Evolutionary conservation across 768 basidiomycete species (phyloP).

Genomic region (Hortiboletus campestris): DNA sequence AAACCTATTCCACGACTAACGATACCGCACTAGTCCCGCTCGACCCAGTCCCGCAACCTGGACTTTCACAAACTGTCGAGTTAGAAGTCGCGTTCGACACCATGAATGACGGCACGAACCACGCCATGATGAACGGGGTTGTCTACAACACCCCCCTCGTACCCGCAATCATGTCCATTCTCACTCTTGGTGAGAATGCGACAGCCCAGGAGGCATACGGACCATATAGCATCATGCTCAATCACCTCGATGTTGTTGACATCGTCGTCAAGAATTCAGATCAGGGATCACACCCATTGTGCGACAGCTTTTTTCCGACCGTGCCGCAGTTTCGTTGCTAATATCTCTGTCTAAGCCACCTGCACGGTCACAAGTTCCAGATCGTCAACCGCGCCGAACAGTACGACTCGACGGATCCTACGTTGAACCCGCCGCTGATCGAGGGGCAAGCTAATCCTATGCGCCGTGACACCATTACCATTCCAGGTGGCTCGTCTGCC

Average conservation of each 20-base stretch:
- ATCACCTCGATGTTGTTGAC: slow-evolving; percentile 75
- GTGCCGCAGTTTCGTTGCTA: not conserved
- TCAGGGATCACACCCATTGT: slow-evolving; percentile 83
- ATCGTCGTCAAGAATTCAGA: slow-evolving; percentile 74
- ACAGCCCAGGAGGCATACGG: slow-evolving; percentile 74
- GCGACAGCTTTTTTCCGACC: slow-evolving; percentile 25
- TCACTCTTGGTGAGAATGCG: slow-evolving; percentile 76
- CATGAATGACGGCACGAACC: slow-evolving; percentile 83
- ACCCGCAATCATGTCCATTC: slow-evolving; percentile 71
- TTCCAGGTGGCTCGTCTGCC: slow-evolving; percentile 64
- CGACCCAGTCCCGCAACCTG: slow-evolving; percentile 45
- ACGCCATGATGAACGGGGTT: slow-evolving; percentile 69
- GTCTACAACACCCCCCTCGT: slow-evolving; percentile 69
- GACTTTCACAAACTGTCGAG: slow-evolving; percentile 56
- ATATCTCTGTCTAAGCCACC: slow-evolving; percentile 54
- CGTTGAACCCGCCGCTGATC: slow-evolving; percentile 74
- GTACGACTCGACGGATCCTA: slow-evolving; percentile 69
- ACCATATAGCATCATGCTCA: slow-evolving; percentile 68
- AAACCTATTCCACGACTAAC: slow-evolving; percentile 58
- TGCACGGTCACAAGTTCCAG: slow-evolving; percentile 88
- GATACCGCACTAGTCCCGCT: slow-evolving; percentile 73
- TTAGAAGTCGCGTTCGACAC: slow-evolving; percentile 81
- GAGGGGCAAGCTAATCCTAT: slow-evolving; percentile 86
- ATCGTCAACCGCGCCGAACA: slow-evolving; percentile 71
- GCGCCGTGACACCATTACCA: slow-evolving; percentile 84